phyloP scores from a whole-genome alignment of 768 basidiomycete genomes.

The Collybia nuda region DNA sequence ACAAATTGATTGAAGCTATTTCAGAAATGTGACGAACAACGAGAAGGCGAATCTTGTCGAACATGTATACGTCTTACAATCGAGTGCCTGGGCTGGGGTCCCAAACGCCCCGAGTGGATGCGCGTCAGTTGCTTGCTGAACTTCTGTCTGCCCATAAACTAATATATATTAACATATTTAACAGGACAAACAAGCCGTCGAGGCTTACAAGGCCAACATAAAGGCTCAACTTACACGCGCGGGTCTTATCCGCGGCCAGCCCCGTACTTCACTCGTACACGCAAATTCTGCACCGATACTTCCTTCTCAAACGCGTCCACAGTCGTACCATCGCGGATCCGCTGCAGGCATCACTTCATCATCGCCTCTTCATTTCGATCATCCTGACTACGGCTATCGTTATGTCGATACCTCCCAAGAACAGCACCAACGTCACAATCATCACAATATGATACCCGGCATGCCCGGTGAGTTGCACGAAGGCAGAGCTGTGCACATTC shows the following conservation, averaged over 20 bases:
- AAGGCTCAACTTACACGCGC: constrained; percentile 77
- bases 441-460: constrained; percentile 32
- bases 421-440: constrained; percentile 20
- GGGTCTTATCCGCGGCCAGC: constrained; percentile 82
- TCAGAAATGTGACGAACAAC: constrained; percentile 89
- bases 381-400: constrained; percentile 20
- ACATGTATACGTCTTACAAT: constrained; percentile 82
- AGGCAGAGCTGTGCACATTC: constrained; percentile 12
- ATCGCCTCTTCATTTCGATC: constrained; percentile 21
- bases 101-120: constrained; percentile 89
- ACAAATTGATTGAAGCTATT: constrained; percentile 6
- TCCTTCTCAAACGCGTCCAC: constrained; percentile 23
- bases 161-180: constrained; percentile 1
- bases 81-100: constrained; percentile 83
- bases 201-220: constrained; percentile 81
- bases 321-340: constrained; percentile 27
- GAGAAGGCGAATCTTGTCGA: constrained; percentile 76
- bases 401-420: constrained; percentile 19
- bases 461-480: constrained; percentile 39
- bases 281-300: constrained; percentile 23
- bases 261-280: constrained; percentile 55
- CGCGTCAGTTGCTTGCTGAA: constrained; percentile 42
- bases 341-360: constrained; percentile 21
- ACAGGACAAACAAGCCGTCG: constrained; percentile 81
- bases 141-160: not conserved